phyloP scores from a whole-genome alignment of 768 basidiomycete genomes.

The Ramaria sp. region DNA sequence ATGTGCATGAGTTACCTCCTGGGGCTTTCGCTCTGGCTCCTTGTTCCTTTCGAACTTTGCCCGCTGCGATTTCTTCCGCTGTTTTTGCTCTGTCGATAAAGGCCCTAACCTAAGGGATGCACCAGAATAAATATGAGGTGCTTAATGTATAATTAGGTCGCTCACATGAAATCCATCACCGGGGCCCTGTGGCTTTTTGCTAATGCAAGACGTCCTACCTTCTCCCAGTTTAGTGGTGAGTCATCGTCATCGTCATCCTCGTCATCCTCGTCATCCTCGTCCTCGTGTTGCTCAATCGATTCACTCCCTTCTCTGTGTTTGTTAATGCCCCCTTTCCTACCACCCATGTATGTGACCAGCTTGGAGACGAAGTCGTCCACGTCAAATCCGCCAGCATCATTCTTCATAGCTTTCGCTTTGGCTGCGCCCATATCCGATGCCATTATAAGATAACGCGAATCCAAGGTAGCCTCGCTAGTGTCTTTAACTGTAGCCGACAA shows the following conservation, averaged over 20 bases:
- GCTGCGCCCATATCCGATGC: constrained; percentile 72
- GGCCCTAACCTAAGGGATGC: constrained; percentile 72
- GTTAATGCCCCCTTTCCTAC: constrained; percentile 29
- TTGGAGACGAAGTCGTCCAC: constrained; percentile 81
- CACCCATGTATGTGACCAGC: constrained; percentile 68
- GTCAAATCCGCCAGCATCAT: constrained; percentile 83
- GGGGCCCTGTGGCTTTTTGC: constrained; percentile 73
- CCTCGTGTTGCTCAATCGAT: constrained; percentile 22
- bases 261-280: constrained; percentile 12
- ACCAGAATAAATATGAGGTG: not conserved
- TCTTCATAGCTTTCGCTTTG: constrained; percentile 86
- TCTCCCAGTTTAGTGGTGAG: constrained; percentile 65
- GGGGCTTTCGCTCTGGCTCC: constrained; percentile 57
- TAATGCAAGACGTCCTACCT: constrained; percentile 74
- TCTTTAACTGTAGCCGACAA: constrained; percentile 45
- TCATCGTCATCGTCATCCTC: constrained; percentile 34
- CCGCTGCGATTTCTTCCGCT: constrained; percentile 48
- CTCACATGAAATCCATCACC: constrained; percentile 83
- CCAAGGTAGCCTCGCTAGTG: constrained; percentile 83
- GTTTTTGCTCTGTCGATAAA: constrained; percentile 76
- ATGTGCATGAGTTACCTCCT: constrained; percentile 33
- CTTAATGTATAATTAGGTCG: constrained; percentile 6
- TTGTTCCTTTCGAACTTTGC: constrained; percentile 63
- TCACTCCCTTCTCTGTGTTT: constrained; percentile 15
- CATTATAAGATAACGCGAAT: constrained; percentile 70